phyloP scores from a whole-genome alignment of 1,284 basidiomycete genomes.

The Apiotrichum laibachii region DNA sequence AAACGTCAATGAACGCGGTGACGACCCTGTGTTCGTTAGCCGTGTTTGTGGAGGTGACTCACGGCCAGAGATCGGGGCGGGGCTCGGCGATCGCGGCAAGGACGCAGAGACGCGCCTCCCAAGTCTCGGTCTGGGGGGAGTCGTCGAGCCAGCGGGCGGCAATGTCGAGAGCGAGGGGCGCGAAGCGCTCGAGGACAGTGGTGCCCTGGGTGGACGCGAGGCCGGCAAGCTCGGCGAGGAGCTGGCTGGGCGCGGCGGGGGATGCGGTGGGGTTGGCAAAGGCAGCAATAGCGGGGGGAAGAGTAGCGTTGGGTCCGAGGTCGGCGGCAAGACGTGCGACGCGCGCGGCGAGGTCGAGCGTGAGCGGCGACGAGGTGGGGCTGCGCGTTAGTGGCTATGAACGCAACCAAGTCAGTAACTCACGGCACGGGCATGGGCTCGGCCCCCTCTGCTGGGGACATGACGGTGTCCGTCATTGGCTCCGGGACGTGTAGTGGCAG shows the following conservation, averaged over 20 bases:
- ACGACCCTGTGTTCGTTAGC: conserved; percentile 18
- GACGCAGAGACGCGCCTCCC: conserved; percentile 35
- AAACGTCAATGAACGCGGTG: conserved; percentile 24
- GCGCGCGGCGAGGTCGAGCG: conserved; percentile 14
- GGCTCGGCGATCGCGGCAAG: conserved; percentile 34
- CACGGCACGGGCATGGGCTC: neutral
- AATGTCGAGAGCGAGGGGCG: conserved; percentile 40
- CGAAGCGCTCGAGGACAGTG: conserved; percentile 32
- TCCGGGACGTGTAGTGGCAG: neutral
- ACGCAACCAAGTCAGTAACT: neutral
- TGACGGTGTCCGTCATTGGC: neutral
- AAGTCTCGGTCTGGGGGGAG: conserved; percentile 17
- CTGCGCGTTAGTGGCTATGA: neutral
- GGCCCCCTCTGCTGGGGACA: neutral
- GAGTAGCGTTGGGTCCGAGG: conserved; percentile 2
- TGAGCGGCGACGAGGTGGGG: conserved; percentile 5
- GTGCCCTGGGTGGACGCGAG: conserved; percentile 25
- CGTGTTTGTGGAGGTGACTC: conserved; percentile 14
- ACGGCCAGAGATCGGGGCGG: conserved; percentile 46
- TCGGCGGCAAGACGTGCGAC: conserved; percentile 6
- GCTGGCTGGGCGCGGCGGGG: conserved; percentile 3
- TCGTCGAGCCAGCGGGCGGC: conserved; percentile 42
- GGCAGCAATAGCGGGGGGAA: conserved; percentile 1
- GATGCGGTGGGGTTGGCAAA: neutral
- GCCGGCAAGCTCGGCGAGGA: conserved; percentile 30